Evolutionary conservation across 164 flowering plant species (phyloP), one percentile per base, ranked within the genome.

Genomic region (Magnolia changhungtana): DNA sequence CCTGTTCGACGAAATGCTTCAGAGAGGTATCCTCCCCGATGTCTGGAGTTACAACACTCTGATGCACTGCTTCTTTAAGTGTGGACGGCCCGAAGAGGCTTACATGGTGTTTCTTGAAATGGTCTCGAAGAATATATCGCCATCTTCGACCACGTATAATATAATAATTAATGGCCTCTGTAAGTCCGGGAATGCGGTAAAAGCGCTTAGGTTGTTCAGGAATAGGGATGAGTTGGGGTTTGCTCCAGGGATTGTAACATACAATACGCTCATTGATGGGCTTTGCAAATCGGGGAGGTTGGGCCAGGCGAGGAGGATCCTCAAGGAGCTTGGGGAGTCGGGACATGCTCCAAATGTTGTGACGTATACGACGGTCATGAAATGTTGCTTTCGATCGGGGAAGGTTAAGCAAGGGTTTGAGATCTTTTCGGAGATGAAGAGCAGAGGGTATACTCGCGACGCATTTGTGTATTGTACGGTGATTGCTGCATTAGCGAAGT

Each of bases 351-450:
- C 98, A 5, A 87, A 92, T 85, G 90, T 83, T 13, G 79, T 84
- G 58, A 93, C 97, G n/a, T 93, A 91, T 74, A 93, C 97, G 7
- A 89, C 94, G 52, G 80, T 89, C 3, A 79, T 96, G 89, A 94
- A 91, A 81, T 85, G 86, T 70, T 91, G 85, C 80, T 92, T 92
- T 76, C 86, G 74, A 77, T 79, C 82, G 24, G 76, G 81, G 69
- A 76, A 82, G 66, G 80, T 81, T 72, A 80, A 90, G 23, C 80
- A 85, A 76, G 98, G 94, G 69, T 73, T 94, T 70, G 86, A 88
- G 68, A 80, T 89, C 23, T 88, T 94, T 67, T 61, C 63, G 5
- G 89, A 90, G 71, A 91, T 91, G 93, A 91, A 84, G 84, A 79
- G 72, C 21, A 87, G 84, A 77, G 97, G 98, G 18, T 91, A 85